Evolutionary conservation across 1,139 yeast genomes (phyloP).

Genomic region (Suhomyces bribrorum): DNA sequence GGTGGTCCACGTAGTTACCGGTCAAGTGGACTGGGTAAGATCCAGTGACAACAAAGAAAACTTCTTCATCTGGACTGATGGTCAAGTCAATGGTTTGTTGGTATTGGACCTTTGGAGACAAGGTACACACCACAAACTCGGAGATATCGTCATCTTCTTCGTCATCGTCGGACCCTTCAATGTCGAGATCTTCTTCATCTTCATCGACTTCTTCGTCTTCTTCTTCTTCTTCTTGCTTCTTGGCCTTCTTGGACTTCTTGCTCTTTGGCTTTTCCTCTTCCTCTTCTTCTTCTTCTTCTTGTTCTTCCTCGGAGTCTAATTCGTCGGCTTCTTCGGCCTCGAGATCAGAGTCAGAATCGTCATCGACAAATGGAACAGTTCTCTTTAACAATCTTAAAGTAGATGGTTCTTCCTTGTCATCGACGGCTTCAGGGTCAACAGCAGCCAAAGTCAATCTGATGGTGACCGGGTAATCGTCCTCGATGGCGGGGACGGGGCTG

Average conservation of each 20-base stretch:
- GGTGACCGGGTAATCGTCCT: slow-evolving; percentile 83
- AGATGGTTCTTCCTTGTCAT: slow-evolving; percentile 82
- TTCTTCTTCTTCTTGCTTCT: slow-evolving; percentile 32
- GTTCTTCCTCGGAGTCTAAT: slow-evolving; percentile 54
- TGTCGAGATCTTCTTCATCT: slow-evolving; percentile 53
- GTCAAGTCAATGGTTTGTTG: slow-evolving; percentile 92
- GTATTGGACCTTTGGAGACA: slow-evolving; percentile 79
- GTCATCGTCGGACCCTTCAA: slow-evolving; percentile 58
- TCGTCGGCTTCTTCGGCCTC: slow-evolving; percentile 52
- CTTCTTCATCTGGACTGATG: slow-evolving; percentile 91
- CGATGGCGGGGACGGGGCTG: slow-evolving; percentile 82
- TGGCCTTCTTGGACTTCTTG: slow-evolving; percentile 20
- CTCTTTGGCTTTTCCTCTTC: slow-evolving; percentile 24
- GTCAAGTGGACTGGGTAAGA: slow-evolving; percentile 89
- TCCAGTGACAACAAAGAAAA: slow-evolving; percentile 91
- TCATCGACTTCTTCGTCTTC: slow-evolving; percentile 45
- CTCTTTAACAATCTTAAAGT: slow-evolving; percentile 86
- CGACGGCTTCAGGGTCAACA: slow-evolving; percentile 80
- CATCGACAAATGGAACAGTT: slow-evolving; percentile 54
- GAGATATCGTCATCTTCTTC: slow-evolving; percentile 61
- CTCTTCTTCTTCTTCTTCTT: slow-evolving; percentile 46
- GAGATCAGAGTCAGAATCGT: slow-evolving; percentile 44
- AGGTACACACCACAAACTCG: slow-evolving; percentile 84
- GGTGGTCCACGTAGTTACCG: slow-evolving; percentile 96
- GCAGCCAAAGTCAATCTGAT: slow-evolving; percentile 94